phyloP scores from a whole-genome alignment of 2,329 filamentous ascomycete genomes.

The Peltaster fructicola region DNA sequence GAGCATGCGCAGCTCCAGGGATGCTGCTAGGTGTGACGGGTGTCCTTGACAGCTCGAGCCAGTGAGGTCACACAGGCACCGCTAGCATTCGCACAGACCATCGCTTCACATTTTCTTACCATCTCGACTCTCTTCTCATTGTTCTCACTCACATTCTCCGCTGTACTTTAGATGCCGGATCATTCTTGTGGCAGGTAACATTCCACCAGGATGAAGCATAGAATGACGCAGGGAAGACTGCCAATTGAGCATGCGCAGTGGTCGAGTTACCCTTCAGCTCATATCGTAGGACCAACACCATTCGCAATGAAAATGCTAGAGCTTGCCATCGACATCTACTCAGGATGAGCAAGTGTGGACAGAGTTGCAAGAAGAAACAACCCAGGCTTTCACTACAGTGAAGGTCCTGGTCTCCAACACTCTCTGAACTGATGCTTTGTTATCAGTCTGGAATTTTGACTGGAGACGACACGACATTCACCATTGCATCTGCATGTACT shows the following conservation, averaged over 20 bases:
- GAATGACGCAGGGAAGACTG: not conserved
- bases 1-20: not conserved
- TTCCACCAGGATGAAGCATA: slow-evolving; percentile 1
- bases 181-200: not conserved
- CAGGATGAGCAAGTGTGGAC: slow-evolving; percentile 15
- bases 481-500: too few species aligned
- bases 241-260: not conserved
- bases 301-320: slow-evolving; percentile 14
- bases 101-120: not conserved
- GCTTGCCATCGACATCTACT: slow-evolving; percentile 9
- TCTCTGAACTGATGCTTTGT: too few species aligned
- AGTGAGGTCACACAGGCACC: too few species aligned
- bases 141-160: not conserved
- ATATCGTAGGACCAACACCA: slow-evolving; percentile 2
- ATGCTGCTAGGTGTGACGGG: not conserved
- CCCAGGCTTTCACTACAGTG: slow-evolving; percentile 4
- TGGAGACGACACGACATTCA: too few species aligned
- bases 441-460: too few species aligned
- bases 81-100: too few species aligned
- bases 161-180: not conserved
- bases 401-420: slow-evolving; percentile 4
- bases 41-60: not conserved
- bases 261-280: slow-evolving; percentile 1
- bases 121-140: not conserved
- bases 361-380: slow-evolving; percentile 14